Evolutionary conservation across 305 asterid species (phyloP), one percentile per base, ranked within the genome.

Genomic region (Fraxinus albicans): DNA sequence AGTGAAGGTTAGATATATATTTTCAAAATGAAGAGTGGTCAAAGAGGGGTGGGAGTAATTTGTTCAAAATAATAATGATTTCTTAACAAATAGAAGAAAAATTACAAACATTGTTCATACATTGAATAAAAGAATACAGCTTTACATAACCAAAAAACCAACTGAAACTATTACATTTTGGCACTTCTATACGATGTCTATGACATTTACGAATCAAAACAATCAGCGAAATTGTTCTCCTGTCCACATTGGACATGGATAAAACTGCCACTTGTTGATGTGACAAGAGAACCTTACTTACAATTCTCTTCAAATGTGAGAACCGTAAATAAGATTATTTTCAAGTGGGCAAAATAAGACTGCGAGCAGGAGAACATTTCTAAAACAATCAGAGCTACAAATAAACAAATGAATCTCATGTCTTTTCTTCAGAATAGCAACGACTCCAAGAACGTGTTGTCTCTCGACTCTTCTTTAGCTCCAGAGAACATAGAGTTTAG

Each of bases 401-500:
- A 85, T 36, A 69, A 87, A 90, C 89, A 83, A 90, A 88, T 82
- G 86, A 76, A 86, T 81, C 77, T 79, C 74, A 74, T 42, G n/a
- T 60, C 8, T 15, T 77, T 65, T 58, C 83, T 63, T 90, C 81
- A 91, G 84, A 83, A 88, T 1, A 88, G 82, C 79, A 89, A 76
- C 2, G 94, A 89, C 12, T 91, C 94, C n/a, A 87, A 75, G 77
- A 90, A 93, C 89, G 83, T 6, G 83, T 92, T 93, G 34, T 90
- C 94, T 82, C 91, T 86, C 0, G 93, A 90, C 81, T 93, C 97
- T 21, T 91, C 94, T 85, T 91, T 91, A 29, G 94, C 81, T 77
- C 86, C 84, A 0, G 93, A 38, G 82, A 86, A 87, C 67, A 63
- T 77, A 38, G 88, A 19, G 34, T 80, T 81, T 77, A 82, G 15